A percentile compares a stretch with the other conserved stretches of the same genome.
Evolutionary conservation across 2,329 filamentous ascomycete species (phyloP).

Genomic region (Aspergillus bombycis): DNA sequence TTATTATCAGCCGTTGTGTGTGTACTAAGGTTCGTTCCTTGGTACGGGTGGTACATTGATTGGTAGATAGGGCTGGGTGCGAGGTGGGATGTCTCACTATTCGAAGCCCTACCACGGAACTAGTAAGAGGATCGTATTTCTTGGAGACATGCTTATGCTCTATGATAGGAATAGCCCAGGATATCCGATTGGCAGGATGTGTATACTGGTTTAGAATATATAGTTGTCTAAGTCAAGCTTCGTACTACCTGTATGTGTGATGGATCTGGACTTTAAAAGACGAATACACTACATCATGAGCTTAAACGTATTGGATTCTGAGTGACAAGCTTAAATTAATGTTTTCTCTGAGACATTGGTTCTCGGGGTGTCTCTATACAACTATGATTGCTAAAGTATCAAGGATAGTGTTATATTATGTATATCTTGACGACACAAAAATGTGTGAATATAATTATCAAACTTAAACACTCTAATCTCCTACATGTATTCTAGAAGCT

Average conservation of each 20-base stretch:
- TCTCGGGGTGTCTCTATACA: neutral
- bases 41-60: neutral
- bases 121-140: neutral
- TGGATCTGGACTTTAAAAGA: neutral
- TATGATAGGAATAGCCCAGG: neutral
- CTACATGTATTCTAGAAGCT: neutral
- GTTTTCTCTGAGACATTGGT: neutral
- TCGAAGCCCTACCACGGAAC: neutral
- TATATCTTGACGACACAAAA: neutral
- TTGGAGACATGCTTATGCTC: neutral
- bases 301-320: neutral
- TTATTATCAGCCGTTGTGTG: neutral
- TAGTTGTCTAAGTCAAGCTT: neutral
- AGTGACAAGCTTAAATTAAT: neutral
- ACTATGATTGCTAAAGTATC: neutral
- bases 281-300: neutral
- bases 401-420: neutral
- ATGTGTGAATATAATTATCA: neutral
- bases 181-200: neutral
- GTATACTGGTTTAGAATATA: neutral
- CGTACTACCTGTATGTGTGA: neutral
- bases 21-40: neutral
- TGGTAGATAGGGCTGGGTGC: neutral
- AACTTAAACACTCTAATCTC: neutral
- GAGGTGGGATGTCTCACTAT: neutral